phyloP scores from a whole-genome alignment of 108 stramenopile genomes.

The Asterionellopsis glacialis region DNA sequence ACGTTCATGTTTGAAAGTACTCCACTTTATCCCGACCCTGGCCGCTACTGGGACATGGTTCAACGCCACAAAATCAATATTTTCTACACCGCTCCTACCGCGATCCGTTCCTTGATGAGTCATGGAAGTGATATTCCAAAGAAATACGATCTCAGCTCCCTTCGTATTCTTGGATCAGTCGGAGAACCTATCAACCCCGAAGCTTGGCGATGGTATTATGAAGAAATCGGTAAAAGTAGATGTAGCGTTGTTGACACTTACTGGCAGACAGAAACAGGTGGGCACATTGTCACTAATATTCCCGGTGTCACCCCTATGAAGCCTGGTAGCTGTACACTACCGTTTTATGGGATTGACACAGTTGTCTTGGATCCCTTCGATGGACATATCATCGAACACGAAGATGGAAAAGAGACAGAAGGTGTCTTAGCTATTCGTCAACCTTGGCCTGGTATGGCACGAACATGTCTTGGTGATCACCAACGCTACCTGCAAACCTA shows the following conservation, averaged over 20 bases:
- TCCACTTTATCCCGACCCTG: constrained; percentile 91
- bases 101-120: constrained; percentile 95
- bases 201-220: constrained; percentile 98
- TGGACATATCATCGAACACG: constrained; percentile 46
- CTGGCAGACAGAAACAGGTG: constrained; percentile 99
- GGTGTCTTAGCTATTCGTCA: constrained; percentile 91
- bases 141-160: constrained; percentile 82
- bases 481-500: constrained; percentile 91
- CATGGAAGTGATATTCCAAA: constrained; percentile 76
- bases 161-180: constrained; percentile 92
- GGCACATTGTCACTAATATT: constrained; percentile 91
- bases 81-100: constrained; percentile 92
- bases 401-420: constrained; percentile 52
- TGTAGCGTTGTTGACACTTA: constrained; percentile 98
- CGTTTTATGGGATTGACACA: constrained; percentile 93
- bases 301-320: constrained; percentile 95
- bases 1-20: constrained; percentile 94
- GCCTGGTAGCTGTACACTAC: constrained; percentile 91
- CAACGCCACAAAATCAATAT: constrained; percentile 84
- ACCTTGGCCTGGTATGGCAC: constrained; percentile 96
- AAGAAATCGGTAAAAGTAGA: constrained; percentile 78
- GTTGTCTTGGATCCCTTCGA: constrained; percentile 84
- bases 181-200: constrained; percentile 99
- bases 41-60: constrained; percentile 94
- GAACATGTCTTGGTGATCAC: constrained; percentile 94